A percentile compares a stretch with the other conserved stretches of the same genome.
These are phyloP conservation scores for Saccharomycopsis babjevae DNA, from an alignment of 805 yeast species.

Conservation along the genomic window DNA sequence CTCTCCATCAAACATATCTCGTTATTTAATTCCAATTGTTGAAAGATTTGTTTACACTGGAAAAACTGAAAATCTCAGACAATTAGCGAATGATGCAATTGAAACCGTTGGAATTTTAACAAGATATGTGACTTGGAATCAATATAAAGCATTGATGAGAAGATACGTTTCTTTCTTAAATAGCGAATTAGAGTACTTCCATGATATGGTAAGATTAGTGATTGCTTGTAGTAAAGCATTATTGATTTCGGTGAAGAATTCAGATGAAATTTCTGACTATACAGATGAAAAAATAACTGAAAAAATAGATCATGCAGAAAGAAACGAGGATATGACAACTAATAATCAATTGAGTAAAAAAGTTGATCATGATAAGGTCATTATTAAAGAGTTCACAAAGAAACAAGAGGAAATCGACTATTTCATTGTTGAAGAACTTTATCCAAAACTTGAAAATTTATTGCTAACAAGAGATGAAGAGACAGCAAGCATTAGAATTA, in stretches of 20 bases:
- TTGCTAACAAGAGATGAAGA: conserved; percentile 63
- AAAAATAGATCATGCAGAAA: not conserved
- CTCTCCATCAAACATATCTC: conserved; percentile 53
- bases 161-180: conserved; percentile 51
- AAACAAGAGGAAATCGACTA: conserved; percentile 30
- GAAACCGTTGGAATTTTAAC: conserved; percentile 50
- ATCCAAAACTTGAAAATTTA: conserved; percentile 51
- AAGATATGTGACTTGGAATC: conserved; percentile 60
- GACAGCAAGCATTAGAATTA: conserved; percentile 65
- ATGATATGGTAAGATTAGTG: conserved; percentile 49
- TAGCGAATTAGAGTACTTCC: conserved; percentile 37
- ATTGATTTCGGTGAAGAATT: conserved; percentile 25
- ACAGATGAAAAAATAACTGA: not conserved
- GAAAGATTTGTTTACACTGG: conserved; percentile 64
- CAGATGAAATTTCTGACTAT: too few relatives aligned
- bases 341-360: conserved; percentile 4
- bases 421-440: conserved; percentile 45
- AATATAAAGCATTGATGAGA: conserved; percentile 62
- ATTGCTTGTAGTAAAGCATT: conserved; percentile 40
- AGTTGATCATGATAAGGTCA: conserved; percentile 14
- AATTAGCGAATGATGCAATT: conserved; percentile 58
- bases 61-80: conserved; percentile 44
- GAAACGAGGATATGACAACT: not conserved
- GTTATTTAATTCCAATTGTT: conserved; percentile 73
- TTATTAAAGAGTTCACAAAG: conserved; percentile 28